Evolutionary conservation across 495 filamentous ascomycete species (phyloP), one percentile per base, ranked within the genome.

Genomic region (Penicillium cataractarum): DNA sequence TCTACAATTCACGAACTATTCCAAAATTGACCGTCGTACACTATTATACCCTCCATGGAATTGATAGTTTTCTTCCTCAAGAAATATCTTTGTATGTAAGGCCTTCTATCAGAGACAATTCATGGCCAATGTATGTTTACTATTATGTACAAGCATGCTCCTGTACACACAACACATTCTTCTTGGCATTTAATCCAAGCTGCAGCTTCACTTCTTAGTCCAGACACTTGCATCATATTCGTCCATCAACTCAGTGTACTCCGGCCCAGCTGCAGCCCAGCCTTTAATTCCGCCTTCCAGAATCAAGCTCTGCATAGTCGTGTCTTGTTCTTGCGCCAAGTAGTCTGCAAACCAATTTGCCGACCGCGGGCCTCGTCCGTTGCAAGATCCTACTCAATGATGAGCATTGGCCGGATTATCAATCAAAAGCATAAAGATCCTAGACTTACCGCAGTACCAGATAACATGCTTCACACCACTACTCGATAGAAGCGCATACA

Each of bases 311-410:
- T 83, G 60, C 68, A 90, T 76, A 2, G 64, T 60, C 0, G 51
- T 54, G 58, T 87, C 81, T 1, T 73, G 62, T 53, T 80, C 65
- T 2, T 78, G 75, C 5, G 73, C 64, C 31, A 91, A 76, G 44
- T 86, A 81, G 70, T 90, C 88, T 19, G 80, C 81, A 70, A 91
- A 86, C 89, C 89, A 91, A 8, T 77, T 79, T 1, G 88, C 83
- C 7, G 85, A 83, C 2, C 89, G 78, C 10, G 75, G 81, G 7
- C 89, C 89, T 10, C 89, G 82, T 9, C 89, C 88, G 6, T 58
- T 58, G 0, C 86, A 90, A 3, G 89, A 90, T 9, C 83, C 89
- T 91, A 54, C n/a, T 59, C 1, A 31, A 39, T 10, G 24, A 29
- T 42, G 26, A 29, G 27, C 26, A 19, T 46, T 4, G 40, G 7